Percentiles rank a stretch among this genome's conserved stretches.
These are phyloP conservation scores for Puccinellia tenuiflora DNA, from an alignment of 176 grass and related monocot species.

Conservation along the genomic window DNA sequence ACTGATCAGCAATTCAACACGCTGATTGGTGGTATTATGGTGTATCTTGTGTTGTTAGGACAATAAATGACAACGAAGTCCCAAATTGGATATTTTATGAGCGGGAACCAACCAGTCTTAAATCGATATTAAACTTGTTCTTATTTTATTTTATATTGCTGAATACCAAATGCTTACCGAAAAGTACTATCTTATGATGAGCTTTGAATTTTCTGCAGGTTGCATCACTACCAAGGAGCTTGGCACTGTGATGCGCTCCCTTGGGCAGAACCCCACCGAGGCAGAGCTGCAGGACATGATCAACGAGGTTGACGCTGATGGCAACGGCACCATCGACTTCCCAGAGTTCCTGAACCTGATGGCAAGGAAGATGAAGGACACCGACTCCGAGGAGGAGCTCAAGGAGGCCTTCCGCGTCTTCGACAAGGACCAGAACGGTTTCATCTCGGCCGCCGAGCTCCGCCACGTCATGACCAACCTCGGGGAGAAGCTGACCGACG, in stretches of 20 bases:
- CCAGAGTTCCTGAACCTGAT: slow-evolving; percentile 74
- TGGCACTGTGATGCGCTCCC: slow-evolving; percentile 66
- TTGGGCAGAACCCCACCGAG: slow-evolving; percentile 70
- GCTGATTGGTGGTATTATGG: background rate
- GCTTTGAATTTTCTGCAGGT: slow-evolving; percentile 14
- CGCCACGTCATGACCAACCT: slow-evolving; percentile 84
- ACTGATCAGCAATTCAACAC: background rate
- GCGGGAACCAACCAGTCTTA: background rate
- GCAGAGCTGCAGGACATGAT: slow-evolving; percentile 80
- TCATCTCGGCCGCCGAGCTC: slow-evolving; percentile 77
- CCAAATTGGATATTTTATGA: background rate
- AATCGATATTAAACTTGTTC: background rate
- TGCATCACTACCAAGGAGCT: slow-evolving; percentile 79
- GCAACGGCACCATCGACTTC: slow-evolving; percentile 70
- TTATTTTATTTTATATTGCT: background rate
- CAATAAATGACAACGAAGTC: background rate
- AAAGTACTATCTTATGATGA: background rate
- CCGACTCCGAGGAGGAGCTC: slow-evolving; percentile 70
- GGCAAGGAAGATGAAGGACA: slow-evolving; percentile 76
- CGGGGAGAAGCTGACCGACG: slow-evolving; percentile 59
- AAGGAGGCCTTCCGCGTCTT: slow-evolving; percentile 72
- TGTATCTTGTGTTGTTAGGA: background rate
- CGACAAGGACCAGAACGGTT: slow-evolving; percentile 69
- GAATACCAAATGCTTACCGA: background rate
- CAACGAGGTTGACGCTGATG: slow-evolving; percentile 70